Evolutionary conservation across 2,329 filamentous ascomycete species (phyloP).

Genomic region (Fusarium nisikadoi): DNA sequence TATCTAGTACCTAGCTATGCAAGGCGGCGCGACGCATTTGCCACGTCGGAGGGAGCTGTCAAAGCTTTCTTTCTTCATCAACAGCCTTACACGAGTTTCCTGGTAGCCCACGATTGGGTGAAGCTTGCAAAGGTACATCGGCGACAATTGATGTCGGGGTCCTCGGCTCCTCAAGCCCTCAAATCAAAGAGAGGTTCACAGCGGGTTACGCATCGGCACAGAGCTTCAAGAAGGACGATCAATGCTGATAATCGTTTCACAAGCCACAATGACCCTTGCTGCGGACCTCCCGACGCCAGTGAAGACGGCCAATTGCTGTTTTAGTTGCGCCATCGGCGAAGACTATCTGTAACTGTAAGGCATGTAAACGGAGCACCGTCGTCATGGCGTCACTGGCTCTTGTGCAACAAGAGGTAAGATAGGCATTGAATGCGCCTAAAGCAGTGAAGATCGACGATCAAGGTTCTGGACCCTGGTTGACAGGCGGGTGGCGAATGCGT

Average conservation of each 20-base stretch:
- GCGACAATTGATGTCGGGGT: neutral
- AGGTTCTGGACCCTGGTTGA: conserved; percentile 39
- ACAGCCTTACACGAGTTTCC: neutral
- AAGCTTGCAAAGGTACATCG: neutral
- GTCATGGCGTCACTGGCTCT: conserved; percentile 40
- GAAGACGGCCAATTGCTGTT: conserved; percentile 6
- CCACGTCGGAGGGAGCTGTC: conserved; percentile 8
- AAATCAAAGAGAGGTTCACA: neutral
- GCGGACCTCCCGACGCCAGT: neutral
- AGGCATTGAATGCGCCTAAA: conserved; percentile 28
- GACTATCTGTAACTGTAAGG: conserved; percentile 9
- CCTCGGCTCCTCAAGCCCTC: conserved; percentile 20
- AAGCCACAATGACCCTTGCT: conserved; percentile 30
- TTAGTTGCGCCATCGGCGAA: conserved; percentile 13
- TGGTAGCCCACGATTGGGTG: neutral
- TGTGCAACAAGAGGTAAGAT: conserved; percentile 28
- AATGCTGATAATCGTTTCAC: conserved; percentile 7
- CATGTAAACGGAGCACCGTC: conserved; percentile 25
- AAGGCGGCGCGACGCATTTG: conserved; percentile 6
- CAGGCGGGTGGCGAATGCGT: conserved; percentile 38
- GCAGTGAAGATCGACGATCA: conserved; percentile 34
- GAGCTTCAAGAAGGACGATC: conserved; percentile 15
- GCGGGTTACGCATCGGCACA: conserved; percentile 11
- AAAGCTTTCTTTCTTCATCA: neutral
- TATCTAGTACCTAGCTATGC: neutral